These are phyloP conservation scores for Leptographium wingfieldii DNA, from an alignment of 2,329 filamentous ascomycete species.

Conservation along the genomic window DNA sequence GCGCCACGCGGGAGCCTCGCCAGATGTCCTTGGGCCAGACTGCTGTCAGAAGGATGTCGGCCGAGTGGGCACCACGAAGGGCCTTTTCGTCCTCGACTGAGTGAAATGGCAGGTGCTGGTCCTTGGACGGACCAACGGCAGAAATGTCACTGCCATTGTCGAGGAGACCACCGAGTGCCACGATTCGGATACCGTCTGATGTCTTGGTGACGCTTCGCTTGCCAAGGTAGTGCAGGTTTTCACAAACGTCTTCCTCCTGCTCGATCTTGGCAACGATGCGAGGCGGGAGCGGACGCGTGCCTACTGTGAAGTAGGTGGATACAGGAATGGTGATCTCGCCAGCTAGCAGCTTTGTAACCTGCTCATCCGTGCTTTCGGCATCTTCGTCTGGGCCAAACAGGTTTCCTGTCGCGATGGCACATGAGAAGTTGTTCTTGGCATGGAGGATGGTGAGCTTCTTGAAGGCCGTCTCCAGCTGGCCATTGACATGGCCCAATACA, in stretches of 20 bases:
- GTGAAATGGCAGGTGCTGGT: conserved; percentile 67
- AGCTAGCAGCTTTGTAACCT: conserved; percentile 51
- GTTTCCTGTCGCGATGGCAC: conserved; percentile 75
- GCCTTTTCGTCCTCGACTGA: conserved; percentile 63
- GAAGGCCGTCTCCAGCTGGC: conserved; percentile 63
- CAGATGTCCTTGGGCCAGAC: conserved; percentile 72
- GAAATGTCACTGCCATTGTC: conserved; percentile 32
- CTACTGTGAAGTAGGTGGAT: conserved; percentile 84
- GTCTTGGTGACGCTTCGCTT: conserved; percentile 83
- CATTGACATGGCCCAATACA: conserved; percentile 73
- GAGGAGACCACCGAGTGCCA: conserved; percentile 67
- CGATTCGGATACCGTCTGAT: conserved; percentile 75
- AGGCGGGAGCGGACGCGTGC: conserved; percentile 56
- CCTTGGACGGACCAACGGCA: conserved; percentile 44
- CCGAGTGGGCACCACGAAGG: conserved; percentile 61
- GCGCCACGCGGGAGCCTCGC: conserved; percentile 50
- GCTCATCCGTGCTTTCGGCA: conserved; percentile 27
- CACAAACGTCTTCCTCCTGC: conserved; percentile 42
- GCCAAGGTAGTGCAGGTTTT: conserved; percentile 83
- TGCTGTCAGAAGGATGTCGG: conserved; percentile 78
- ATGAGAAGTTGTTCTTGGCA: conserved; percentile 74
- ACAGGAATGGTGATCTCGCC: conserved; percentile 65
- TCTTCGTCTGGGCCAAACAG: conserved; percentile 57
- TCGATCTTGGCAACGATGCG: conserved; percentile 56
- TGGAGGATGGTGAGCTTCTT: conserved; percentile 71